Evolutionary conservation across 441 rosid genomes (phyloP).

Genomic region (Euphorbia corollata): DNA sequence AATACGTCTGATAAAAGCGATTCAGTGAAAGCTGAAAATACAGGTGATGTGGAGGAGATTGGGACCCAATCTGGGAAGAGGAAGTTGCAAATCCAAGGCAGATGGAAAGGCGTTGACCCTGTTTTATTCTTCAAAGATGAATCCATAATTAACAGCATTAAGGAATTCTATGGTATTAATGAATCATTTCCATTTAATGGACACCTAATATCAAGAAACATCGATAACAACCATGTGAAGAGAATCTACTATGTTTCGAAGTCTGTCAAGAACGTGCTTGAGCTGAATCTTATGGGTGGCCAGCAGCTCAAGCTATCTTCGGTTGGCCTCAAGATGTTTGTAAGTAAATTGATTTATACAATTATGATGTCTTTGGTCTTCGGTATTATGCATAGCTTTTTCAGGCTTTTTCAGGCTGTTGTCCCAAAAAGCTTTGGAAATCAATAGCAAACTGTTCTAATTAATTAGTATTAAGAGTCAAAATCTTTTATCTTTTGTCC

Average conservation of each 20-base stretch:
- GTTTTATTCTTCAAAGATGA: constrained; percentile 83
- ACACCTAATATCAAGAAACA: constrained; percentile 80
- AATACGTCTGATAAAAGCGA: constrained; percentile 21
- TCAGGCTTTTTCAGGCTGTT: no score
- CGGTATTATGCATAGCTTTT: neutral
- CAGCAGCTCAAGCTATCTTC: constrained; percentile 86
- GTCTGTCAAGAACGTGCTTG: constrained; percentile 71
- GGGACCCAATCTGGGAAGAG: constrained; percentile 41
- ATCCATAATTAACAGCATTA: constrained; percentile 55
- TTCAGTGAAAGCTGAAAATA: constrained; percentile 28
- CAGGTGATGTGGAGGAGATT: constrained; percentile 30
- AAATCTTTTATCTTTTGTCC: no score
- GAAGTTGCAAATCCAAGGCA: constrained; percentile 71
- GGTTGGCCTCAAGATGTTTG: constrained; percentile 92
- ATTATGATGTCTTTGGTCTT: neutral
- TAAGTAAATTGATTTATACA: constrained; percentile 32
- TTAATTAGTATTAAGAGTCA: no score
- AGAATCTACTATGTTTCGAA: constrained; percentile 83
- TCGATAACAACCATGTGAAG: constrained; percentile 71
- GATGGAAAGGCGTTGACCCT: constrained; percentile 90
- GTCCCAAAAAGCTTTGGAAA: no score
- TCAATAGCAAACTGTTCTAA: no score
- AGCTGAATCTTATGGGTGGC: constrained; percentile 61
- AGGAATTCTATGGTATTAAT: constrained; percentile 71
- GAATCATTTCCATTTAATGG: constrained; percentile 64